Evolutionary conservation across 2,329 filamentous ascomycete species (phyloP).

Genomic region (Stachybotrys elegans): DNA sequence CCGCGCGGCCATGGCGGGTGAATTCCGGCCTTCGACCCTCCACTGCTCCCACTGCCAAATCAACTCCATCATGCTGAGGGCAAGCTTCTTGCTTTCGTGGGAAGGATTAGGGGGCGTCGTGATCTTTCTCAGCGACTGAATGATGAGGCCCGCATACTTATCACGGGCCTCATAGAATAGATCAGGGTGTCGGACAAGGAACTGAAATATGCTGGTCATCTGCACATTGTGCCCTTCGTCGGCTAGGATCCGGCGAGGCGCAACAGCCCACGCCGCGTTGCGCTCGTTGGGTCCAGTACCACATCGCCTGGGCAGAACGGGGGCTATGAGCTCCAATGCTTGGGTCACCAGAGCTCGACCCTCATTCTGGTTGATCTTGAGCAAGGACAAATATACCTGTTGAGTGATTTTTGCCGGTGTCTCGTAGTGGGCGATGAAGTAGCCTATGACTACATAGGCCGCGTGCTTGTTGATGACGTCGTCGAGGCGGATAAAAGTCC

Average conservation of each 20-base stretch:
- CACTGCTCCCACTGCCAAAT: slow-evolving; percentile 92
- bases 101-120: slow-evolving; percentile 78
- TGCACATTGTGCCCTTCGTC: slow-evolving; percentile 95
- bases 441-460: slow-evolving; percentile 92
- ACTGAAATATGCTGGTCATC: slow-evolving; percentile 95
- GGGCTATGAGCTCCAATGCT: slow-evolving; percentile 90
- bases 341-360: slow-evolving; percentile 89
- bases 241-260: slow-evolving; percentile 82
- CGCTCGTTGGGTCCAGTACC: slow-evolving; percentile 61
- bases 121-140: slow-evolving; percentile 83
- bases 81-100: slow-evolving; percentile 86
- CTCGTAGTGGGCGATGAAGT: slow-evolving; percentile 96
- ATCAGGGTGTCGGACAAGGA: slow-evolving; percentile 85
- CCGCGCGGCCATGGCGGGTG: slow-evolving; percentile 16
- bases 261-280: slow-evolving; percentile 82
- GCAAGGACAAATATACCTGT: slow-evolving; percentile 86
- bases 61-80: slow-evolving; percentile 82
- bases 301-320: slow-evolving; percentile 82
- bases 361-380: slow-evolving; percentile 93
- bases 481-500: slow-evolving; percentile 97
- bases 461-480: slow-evolving; percentile 99
- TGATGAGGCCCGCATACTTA: slow-evolving; percentile 83
- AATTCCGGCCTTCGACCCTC: slow-evolving; percentile 58
- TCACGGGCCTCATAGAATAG: slow-evolving; percentile 94
- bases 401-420: slow-evolving; percentile 93